These are phyloP conservation scores for Microbotryomycetes sp. DNA, from an alignment of 1,284 basidiomycete genomes.

Conservation along the genomic window DNA sequence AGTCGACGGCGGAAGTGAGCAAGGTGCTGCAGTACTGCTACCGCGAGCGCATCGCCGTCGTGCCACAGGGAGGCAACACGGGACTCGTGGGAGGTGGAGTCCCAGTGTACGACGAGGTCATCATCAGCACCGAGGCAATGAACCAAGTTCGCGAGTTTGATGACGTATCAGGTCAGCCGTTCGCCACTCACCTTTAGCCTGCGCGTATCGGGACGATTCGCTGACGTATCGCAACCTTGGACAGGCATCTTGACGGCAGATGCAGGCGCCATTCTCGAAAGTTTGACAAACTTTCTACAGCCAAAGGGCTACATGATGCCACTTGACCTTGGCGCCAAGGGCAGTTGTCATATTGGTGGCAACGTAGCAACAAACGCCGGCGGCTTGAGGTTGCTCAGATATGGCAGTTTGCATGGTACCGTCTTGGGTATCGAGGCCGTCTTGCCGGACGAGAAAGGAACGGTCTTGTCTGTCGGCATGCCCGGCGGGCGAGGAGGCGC, in stretches of 20 bases:
- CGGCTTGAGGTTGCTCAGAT: constrained; percentile 84
- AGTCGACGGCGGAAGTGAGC: constrained; percentile 78
- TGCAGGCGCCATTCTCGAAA: constrained; percentile 91
- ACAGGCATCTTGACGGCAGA: constrained; percentile 55
- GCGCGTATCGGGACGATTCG: not conserved
- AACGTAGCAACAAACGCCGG: constrained; percentile 98
- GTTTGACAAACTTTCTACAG: constrained; percentile 75
- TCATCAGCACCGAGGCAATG: constrained; percentile 77
- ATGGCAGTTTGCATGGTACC: constrained; percentile 89
- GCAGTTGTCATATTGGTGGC: constrained; percentile 97
- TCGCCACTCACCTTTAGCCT: constrained; percentile 3
- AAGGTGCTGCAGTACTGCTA: constrained; percentile 74
- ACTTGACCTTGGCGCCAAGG: constrained; percentile 94
- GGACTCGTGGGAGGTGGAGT: constrained; percentile 95
- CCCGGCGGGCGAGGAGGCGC: constrained; percentile 38
- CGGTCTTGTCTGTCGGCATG: constrained; percentile 69
- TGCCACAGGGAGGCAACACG: constrained; percentile 98
- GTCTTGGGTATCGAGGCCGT: constrained; percentile 98
- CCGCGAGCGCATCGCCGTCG: constrained; percentile 68
- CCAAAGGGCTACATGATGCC: constrained; percentile 94
- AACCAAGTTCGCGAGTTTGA: constrained; percentile 85
- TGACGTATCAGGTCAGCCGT: constrained; percentile 65
- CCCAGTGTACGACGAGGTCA: constrained; percentile 79
- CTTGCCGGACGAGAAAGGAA: constrained; percentile 73
- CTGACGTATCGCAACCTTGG: not conserved